Conservation (phyloP, 306 rosid genomes). For the Cicer yamashitae region DNA sequence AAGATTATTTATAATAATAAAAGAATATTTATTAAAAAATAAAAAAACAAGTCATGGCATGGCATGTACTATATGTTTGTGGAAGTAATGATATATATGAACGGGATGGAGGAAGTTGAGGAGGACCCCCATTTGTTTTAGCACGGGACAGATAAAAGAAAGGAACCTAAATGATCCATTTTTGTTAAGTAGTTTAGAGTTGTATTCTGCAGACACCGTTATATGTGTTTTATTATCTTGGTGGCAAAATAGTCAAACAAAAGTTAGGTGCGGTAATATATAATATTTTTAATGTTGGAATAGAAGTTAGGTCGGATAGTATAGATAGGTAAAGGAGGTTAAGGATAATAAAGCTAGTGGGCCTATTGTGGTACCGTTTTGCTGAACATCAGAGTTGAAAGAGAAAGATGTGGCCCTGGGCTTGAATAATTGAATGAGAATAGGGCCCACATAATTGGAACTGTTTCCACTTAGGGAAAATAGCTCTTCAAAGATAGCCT, state of each 20-base stretch:
- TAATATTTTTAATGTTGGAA: constrained; percentile 22
- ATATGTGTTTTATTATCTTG: constrained; percentile 31
- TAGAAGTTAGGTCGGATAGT: constrained; percentile 45
- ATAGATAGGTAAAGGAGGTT: constrained; percentile 37
- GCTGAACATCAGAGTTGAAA: neutral
- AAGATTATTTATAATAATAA: too few relatives aligned
- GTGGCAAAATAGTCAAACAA: constrained; percentile 44
- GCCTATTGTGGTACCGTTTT: constrained; percentile 48
- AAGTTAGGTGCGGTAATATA: constrained; percentile 28
- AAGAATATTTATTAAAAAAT: neutral
- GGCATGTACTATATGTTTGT: constrained; percentile 1
- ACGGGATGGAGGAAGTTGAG: neutral
- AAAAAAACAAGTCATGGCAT: constrained; percentile 6
- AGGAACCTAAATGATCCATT: constrained; percentile 35
- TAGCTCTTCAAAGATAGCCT: constrained; percentile 49
- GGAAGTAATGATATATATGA: neutral
- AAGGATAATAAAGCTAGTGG: constrained; percentile 60
- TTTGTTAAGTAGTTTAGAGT: constrained; percentile 39
- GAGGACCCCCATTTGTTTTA: neutral
- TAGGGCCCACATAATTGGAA: constrained; percentile 56
- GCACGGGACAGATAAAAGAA: neutral
- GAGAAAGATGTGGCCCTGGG: constrained; percentile 75
- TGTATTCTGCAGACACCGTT: constrained; percentile 43
- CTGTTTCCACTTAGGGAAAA: constrained; percentile 66
- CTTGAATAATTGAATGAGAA: constrained; percentile 55